Base-by-base conservation (phyloP, 1,284 basidiomycete species). In the Ganoderma sp. region DNA sequence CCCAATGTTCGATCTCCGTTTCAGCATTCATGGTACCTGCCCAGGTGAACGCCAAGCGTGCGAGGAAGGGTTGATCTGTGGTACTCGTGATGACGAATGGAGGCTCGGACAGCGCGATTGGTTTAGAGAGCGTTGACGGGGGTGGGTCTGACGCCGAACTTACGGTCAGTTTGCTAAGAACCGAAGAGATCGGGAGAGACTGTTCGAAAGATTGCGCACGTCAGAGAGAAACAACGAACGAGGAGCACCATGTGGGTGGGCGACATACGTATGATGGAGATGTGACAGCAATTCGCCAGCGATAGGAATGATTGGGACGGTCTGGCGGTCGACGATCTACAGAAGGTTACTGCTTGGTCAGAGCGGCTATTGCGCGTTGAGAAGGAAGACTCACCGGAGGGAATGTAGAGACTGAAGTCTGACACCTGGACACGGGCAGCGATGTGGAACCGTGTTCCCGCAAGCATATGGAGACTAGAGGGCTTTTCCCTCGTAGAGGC, bases 201-300 rank as follows among this genome's bases (percentile, higher is more conserved):
- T 90, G 71, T 17, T 37, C n/a, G 37, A 10, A 37, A 12, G 22
- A 54, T 15, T 52, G 12, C 2, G 25, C n/a, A 48, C 34, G 61
- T 67, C 8, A 67, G 61, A 7, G 12, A 25, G 32, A 8, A 25
- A 9, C 12, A 41, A 45, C 17, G 22, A 25, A 19, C 17, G 25
- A 7, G 22, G 34, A 28, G 22, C 28, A 34, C 32, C 28, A 56
- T 34, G 32, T 34, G 52, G 52, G 17, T 34, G 34, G 19, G 22
- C 37, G n/a, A 81, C 89, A 60, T 69, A 91, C 91, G 75, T 93
- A 93, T 67, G 90, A 89, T 15, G 91, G 89, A 7, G 91, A 84
- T 25, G 88, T 85, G 6, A 91, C 83, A 0, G 84, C 84, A 22
- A 93, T 78, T 83, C 90, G 89, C 92, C 91, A 93, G 70, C 86